Evolutionary conservation across 257 asterid genomes (phyloP).

Genomic region (Nicotiana attenuata): DNA sequence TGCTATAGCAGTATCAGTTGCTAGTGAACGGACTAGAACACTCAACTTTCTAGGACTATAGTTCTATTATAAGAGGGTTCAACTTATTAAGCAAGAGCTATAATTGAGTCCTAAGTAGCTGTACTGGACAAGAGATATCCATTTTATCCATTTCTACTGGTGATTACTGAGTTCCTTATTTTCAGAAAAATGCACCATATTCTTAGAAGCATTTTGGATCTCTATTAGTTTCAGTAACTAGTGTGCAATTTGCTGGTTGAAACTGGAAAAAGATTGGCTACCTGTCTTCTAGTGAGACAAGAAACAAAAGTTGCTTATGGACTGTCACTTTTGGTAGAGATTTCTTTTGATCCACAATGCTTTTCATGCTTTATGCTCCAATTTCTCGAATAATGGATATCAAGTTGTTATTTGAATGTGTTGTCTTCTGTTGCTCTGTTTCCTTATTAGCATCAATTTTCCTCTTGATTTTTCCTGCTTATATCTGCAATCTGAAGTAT

Average conservation of each 20-base stretch:
- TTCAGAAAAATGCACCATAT: background rate
- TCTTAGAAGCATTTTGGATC: background rate
- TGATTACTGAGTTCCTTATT: background rate
- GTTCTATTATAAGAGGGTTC: background rate
- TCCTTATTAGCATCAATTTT: background rate
- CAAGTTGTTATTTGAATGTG: background rate
- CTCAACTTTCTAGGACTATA: background rate
- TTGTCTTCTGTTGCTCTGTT: background rate
- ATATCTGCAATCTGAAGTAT: background rate
- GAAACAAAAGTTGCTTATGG: background rate
- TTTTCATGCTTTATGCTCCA: background rate
- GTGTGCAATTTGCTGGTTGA: background rate
- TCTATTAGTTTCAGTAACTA: background rate
- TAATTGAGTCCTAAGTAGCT: background rate
- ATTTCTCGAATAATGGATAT: background rate
- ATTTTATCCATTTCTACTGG: background rate
- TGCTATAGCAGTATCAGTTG: background rate
- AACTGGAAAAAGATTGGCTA: background rate
- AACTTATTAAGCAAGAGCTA: background rate
- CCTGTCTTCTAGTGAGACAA: background rate
- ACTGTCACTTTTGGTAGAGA: background rate
- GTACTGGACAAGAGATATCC: background rate
- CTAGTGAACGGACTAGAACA: background rate
- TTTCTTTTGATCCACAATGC: background rate
- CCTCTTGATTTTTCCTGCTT: background rate